Percentiles rank a stretch among this genome's conserved stretches.
Conservation (phyloP, 306 rosid species). For the Cyclanthera cordifolia region DNA sequence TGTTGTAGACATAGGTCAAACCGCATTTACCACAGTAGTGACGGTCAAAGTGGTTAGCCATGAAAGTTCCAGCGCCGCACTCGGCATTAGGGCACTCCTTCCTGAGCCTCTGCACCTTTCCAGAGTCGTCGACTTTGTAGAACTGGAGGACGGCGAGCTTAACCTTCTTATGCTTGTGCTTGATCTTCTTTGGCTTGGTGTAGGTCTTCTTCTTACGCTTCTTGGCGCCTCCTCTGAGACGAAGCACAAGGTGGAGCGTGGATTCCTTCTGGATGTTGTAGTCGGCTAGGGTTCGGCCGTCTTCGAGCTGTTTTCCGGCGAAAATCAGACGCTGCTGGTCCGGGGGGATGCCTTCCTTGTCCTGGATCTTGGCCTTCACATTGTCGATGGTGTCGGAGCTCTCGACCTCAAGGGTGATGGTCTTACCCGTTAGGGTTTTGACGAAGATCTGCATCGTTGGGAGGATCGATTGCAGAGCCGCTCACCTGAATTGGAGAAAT, state of each 20-base stretch:
- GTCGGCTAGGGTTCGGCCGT: slow-evolving; percentile 90
- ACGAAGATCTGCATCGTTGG: slow-evolving; percentile 80
- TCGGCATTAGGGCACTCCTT: slow-evolving; percentile 89
- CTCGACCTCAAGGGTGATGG: slow-evolving; percentile 88
- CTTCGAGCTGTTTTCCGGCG: slow-evolving; percentile 93
- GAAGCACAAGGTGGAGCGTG: slow-evolving; percentile 76
- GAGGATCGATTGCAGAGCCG: too few relatives aligned
- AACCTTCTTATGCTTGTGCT: slow-evolving; percentile 94
- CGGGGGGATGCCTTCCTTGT: slow-evolving; percentile 92
- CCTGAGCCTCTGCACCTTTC: slow-evolving; percentile 76
- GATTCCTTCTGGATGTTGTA: slow-evolving; percentile 96
- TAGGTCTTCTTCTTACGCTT: slow-evolving; percentile 97
- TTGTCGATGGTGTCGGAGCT: slow-evolving; percentile 87
- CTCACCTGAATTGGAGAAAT: too few relatives aligned
- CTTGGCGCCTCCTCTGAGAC: slow-evolving; percentile 91
- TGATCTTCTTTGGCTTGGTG: slow-evolving; percentile 92
- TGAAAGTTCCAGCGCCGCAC: slow-evolving; percentile 88
- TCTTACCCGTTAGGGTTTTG: slow-evolving; percentile 90
- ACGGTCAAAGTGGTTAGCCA: slow-evolving; percentile 88
- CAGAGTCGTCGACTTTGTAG: slow-evolving; percentile 79
- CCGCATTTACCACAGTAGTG: slow-evolving; percentile 97
- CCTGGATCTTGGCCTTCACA: slow-evolving; percentile 84
- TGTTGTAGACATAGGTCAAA: slow-evolving; percentile 71
- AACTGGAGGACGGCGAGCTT: slow-evolving; percentile 79
- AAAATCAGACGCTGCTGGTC: slow-evolving; percentile 92